Conservation (phyloP, 2,329 filamentous ascomycete species). For the Dactylellina haptotyla region DNA sequence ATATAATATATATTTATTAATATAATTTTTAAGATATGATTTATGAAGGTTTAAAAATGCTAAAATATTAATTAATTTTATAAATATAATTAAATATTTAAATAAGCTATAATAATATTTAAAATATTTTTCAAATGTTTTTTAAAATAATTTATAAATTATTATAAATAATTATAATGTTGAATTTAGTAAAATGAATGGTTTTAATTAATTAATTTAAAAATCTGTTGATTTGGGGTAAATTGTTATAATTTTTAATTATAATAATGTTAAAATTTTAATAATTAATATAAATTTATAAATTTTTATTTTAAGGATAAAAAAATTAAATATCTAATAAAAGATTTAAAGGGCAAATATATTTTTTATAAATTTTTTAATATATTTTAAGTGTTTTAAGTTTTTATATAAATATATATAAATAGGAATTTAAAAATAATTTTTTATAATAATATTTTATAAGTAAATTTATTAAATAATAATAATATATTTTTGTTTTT, state of each 20-base stretch:
- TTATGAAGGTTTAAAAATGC: conserved; percentile 12
- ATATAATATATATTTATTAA: conserved; percentile 13
- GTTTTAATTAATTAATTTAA: background rate
- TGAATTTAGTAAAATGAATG: conserved; percentile 4
- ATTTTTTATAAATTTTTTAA: conserved; percentile 10
- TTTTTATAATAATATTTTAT: background rate
- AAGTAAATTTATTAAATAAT: conserved; percentile 2
- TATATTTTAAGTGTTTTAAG: background rate
- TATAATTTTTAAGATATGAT: conserved; percentile 15
- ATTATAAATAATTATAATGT: conserved; percentile 16
- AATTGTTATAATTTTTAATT: conserved; percentile 1
- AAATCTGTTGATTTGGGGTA: background rate
- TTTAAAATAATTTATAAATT: conserved; percentile 2
- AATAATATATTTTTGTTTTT: background rate
- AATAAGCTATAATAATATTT: conserved; percentile 6
- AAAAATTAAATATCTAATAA: conserved; percentile 3
- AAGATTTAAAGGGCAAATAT: background rate
- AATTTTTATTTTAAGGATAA: background rate
- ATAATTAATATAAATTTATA: conserved; percentile 4
- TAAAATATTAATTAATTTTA: conserved; percentile 11
- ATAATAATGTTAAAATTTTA: conserved; percentile 5
- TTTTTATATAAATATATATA: background rate
- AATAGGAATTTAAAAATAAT: conserved; percentile 1
- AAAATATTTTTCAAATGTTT: background rate
- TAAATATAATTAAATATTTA: conserved; percentile 8